Evolutionary conservation across 176 grass and related monocot species (phyloP).

Genomic region (Ensete ventricosum): DNA sequence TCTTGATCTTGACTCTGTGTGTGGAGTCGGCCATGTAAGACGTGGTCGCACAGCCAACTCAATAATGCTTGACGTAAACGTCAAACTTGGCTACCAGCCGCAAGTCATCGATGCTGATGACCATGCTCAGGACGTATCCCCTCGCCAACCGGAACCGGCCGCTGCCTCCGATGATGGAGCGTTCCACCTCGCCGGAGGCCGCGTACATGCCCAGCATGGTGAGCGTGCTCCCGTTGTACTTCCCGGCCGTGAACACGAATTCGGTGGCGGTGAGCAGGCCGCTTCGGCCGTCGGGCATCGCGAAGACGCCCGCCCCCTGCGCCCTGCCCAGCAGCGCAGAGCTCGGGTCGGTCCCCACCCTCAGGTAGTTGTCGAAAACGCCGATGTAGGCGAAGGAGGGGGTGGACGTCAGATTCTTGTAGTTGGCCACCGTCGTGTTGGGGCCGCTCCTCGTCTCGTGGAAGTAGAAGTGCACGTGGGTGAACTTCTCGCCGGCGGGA

Average conservation of each 20-base stretch:
- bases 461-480: constrained; percentile 25
- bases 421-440: background rate
- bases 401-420: background rate
- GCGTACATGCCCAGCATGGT: background rate
- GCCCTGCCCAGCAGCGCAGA: constrained; percentile 23
- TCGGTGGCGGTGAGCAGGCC: background rate
- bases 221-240: constrained; percentile 11
- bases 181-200: background rate
- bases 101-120: background rate
- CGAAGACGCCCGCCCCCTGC: constrained; percentile 3
- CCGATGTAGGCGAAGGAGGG: constrained; percentile 5
- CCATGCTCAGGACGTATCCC: constrained; percentile 1
- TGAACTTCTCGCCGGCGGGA: constrained; percentile 1
- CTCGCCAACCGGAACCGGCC: constrained; percentile 9
- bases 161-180: constrained; percentile 14
- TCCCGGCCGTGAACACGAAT: constrained; percentile 15
- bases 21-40: too few relatives aligned
- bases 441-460: constrained; percentile 20
- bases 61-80: background rate
- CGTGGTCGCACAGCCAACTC: background rate
- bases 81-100: background rate
- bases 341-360: constrained; percentile 4
- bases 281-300: background rate
- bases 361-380: constrained; percentile 14
- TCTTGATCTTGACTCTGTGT: too few relatives aligned